phyloP scores from a whole-genome alignment of 2,329 filamentous ascomycete species.

The Ilyonectria robusta region DNA sequence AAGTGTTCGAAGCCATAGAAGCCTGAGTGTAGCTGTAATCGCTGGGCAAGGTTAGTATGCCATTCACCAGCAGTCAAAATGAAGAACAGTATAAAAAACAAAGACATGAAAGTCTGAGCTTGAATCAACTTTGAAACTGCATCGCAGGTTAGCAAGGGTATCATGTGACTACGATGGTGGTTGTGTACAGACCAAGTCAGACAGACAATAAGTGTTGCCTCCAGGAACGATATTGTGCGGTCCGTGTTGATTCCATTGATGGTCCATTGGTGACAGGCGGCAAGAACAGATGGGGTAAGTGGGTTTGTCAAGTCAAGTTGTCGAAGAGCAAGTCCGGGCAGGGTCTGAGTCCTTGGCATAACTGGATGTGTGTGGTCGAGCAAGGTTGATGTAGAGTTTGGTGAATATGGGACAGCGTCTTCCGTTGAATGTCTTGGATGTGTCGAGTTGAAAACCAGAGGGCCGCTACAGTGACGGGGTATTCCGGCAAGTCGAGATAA shows the following conservation, averaged over 20 bases:
- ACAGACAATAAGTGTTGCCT: conserved; percentile 24
- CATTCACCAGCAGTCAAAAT: conserved; percentile 62
- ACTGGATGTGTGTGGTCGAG: background rate
- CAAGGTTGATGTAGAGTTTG: background rate
- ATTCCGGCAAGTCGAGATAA: conserved; percentile 5
- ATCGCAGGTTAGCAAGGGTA: conserved; percentile 43
- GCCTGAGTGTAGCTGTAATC: conserved; percentile 70
- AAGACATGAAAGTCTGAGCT: conserved; percentile 49
- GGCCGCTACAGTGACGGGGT: conserved; percentile 5
- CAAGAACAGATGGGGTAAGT: background rate
- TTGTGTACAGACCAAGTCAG: conserved; percentile 48
- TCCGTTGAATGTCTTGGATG: background rate
- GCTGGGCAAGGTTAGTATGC: conserved; percentile 71
- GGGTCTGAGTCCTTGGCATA: background rate
- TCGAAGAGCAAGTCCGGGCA: conserved; percentile 4
- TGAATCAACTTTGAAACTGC: conserved; percentile 72
- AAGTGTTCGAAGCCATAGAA: conserved; percentile 63
- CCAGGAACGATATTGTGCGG: conserved; percentile 34
- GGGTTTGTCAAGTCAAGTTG: background rate
- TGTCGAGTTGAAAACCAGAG: background rate
- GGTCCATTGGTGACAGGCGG: conserved; percentile 22
- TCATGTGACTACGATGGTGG: conserved; percentile 29
- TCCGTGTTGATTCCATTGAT: conserved; percentile 28
- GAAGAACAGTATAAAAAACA: conserved; percentile 50
- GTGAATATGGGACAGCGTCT: background rate